These are phyloP conservation scores for Phallus indusiatus DNA, from an alignment of 768 basidiomycete species.

Conservation along the genomic window DNA sequence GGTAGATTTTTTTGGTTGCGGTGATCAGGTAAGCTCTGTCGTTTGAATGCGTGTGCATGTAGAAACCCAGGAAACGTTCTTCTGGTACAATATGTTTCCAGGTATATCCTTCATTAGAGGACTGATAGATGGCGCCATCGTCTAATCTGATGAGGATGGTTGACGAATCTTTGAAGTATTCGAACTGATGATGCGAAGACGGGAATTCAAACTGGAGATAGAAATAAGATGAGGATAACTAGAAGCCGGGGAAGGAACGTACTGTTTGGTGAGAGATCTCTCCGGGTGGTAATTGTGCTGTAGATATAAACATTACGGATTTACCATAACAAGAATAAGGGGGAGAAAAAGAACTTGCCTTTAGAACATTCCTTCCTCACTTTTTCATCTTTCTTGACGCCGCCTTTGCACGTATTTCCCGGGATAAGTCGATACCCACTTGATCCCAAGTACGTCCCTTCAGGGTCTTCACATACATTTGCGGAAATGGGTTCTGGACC, in stretches of 20 bases:
- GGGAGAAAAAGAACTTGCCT: slow-evolving; percentile 39
- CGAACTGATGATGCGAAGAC: slow-evolving; percentile 55
- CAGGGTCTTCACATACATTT: slow-evolving; percentile 48
- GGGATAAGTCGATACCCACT: slow-evolving; percentile 90
- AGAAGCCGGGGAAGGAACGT: not conserved
- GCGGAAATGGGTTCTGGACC: slow-evolving; percentile 85
- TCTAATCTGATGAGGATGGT: slow-evolving; percentile 75
- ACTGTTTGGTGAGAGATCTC: slow-evolving; percentile 68
- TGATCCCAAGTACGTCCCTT: slow-evolving; percentile 71
- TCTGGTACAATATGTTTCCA: slow-evolving; percentile 63
- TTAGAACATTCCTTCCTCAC: slow-evolving; percentile 69
- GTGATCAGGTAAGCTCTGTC: slow-evolving; percentile 93
- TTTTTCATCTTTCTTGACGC: slow-evolving; percentile 57
- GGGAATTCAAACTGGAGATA: slow-evolving; percentile 53
- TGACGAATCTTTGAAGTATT: slow-evolving; percentile 82
- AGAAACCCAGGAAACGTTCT: slow-evolving; percentile 70
- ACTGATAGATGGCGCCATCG: slow-evolving; percentile 85
- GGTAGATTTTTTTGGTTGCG: slow-evolving; percentile 46
- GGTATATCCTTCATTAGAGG: slow-evolving; percentile 87
- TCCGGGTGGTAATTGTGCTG: slow-evolving; percentile 77
- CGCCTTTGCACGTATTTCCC: slow-evolving; percentile 74
- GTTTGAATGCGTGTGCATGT: slow-evolving; percentile 69
- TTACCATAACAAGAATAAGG: not conserved
- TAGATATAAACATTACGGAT: slow-evolving; percentile 4
- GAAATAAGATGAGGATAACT: not conserved